Conservation (phyloP, 352 stramenopile genomes). For the Globisporangium abappressorium region DNA sequence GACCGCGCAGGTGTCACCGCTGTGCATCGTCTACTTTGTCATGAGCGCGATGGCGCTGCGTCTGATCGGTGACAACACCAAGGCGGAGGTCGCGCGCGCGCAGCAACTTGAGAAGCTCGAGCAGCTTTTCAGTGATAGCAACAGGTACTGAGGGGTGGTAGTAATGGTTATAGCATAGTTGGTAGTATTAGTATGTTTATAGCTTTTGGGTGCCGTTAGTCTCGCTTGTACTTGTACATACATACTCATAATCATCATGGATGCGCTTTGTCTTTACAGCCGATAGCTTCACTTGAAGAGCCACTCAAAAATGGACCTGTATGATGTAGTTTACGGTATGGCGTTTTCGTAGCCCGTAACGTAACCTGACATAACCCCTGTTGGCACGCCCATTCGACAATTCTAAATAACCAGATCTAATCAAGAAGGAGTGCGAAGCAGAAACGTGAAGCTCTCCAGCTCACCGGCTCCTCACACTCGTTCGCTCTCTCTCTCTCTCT, state of each 20-base stretch:
- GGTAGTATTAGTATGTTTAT: not conserved
- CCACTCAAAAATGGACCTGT: not conserved
- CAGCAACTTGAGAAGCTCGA: constrained; percentile 60
- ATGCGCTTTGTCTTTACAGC: too few relatives aligned
- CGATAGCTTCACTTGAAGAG: not conserved
- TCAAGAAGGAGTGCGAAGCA: not conserved
- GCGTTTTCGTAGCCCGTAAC: not conserved
- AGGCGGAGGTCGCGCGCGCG: constrained; percentile 42
- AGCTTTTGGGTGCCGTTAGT: too few relatives aligned
- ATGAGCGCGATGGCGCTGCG: constrained; percentile 23
- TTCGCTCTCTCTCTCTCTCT: not conserved
- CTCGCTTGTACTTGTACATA: too few relatives aligned
- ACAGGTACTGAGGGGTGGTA: constrained; percentile 6
- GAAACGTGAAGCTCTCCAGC: not conserved
- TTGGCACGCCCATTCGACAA: not conserved
- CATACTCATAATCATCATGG: too few relatives aligned
- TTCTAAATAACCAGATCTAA: not conserved
- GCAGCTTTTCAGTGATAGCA: constrained; percentile 18
- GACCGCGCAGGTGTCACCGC: constrained; percentile 37
- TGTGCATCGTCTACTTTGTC: constrained; percentile 40
- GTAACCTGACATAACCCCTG: not conserved
- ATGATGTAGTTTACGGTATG: not conserved
- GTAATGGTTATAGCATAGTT: not conserved
- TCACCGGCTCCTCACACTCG: too few relatives aligned
- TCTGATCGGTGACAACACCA: constrained; percentile 52